Base-by-base conservation (phyloP, 2,329 filamentous ascomycete genomes). In the Botrytis squamosa region DNA sequence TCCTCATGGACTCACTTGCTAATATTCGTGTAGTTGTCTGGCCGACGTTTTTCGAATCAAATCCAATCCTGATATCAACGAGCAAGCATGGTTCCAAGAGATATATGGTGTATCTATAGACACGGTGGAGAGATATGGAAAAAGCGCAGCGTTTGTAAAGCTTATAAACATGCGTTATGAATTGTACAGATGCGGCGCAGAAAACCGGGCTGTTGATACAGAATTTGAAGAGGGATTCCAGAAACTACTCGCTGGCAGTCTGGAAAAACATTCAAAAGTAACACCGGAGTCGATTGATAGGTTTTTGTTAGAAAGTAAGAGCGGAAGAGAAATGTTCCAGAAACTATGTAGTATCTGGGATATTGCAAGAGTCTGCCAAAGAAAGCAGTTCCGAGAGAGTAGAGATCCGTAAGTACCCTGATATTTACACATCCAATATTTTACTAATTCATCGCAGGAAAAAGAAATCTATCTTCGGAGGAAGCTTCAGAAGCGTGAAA, bases 141-240 rank as follows among this genome's bases (percentile, higher is more conserved):
- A n/a, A 29, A 71, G 59, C 8, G 5, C 57, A 3, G 69, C 69
- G 10, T 65, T 71, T n/a, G 38, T 60, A 4, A 71, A 71, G 20
- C 57, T 71, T 40, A 18, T 40, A 25, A 64, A 71, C 12, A 71
- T 71, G 42, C 69, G 60, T 22, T 71, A 64, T 12, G 69, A 71
- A 1, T 64, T 71, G 59, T 42, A 65, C 33, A 46, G 22, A n/a
- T 65, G 44, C 25, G 18, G 14, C 25, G 10, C 36, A 22, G 65
- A 42, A 10, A 10, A 57, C 9, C 16, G 49, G 25, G 8, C 2
- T 2, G 6, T 14, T 5, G 9, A 25, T 14, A 7, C 9, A 3
- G 65, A 68, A 20, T 68, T 68, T 14, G 65, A 68, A n/a, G n/a
- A 14, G 1, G 65, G 46, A 33, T 68, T 68, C 42, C 65, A 42